A percentile compares a stretch with the other conserved stretches of the same genome.
phyloP scores from a whole-genome alignment of 2,329 filamentous ascomycete genomes.

The Ophiostoma sp. region DNA sequence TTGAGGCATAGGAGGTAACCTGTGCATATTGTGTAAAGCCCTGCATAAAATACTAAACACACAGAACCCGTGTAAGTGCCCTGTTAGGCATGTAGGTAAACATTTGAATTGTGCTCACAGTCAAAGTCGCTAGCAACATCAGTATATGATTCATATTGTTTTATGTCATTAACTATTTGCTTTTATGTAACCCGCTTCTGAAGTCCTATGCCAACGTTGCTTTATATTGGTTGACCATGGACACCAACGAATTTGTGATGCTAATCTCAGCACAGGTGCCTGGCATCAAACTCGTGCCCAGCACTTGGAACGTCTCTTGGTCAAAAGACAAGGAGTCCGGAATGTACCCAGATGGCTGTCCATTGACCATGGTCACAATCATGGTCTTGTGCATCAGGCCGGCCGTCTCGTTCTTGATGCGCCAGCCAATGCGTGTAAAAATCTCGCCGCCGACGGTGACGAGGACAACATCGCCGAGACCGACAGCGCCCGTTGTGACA shows the following conservation, averaged over 20 bases:
- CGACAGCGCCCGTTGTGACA: not conserved
- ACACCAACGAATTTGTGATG: not conserved
- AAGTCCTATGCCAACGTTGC: not conserved
- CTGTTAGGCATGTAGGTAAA: too few relatives aligned
- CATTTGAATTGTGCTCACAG: too few relatives aligned
- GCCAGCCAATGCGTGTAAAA: conserved; percentile 11
- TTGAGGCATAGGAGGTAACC: too few relatives aligned
- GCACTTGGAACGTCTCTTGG: conserved; percentile 10
- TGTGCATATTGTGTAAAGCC: too few relatives aligned
- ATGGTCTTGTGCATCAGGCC: conserved; percentile 4
- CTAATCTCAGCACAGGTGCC: not conserved
- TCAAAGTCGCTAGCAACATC: too few relatives aligned
- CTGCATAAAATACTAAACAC: too few relatives aligned
- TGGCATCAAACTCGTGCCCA: conserved; percentile 5
- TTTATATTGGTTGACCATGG: not conserved
- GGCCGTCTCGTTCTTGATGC: conserved; percentile 13
- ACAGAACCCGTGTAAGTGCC: not conserved
- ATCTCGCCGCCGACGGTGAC: conserved; percentile 5
- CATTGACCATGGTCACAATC: not conserved
- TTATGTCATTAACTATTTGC: not conserved
- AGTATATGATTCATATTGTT: too few relatives aligned
- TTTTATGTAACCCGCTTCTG: not conserved
- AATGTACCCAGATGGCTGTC: not conserved
- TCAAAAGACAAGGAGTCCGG: not conserved
- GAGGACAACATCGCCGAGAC: not conserved